Base-by-base conservation (phyloP, 2,329 filamentous ascomycete species). In the Colletotrichum spaethianum region DNA sequence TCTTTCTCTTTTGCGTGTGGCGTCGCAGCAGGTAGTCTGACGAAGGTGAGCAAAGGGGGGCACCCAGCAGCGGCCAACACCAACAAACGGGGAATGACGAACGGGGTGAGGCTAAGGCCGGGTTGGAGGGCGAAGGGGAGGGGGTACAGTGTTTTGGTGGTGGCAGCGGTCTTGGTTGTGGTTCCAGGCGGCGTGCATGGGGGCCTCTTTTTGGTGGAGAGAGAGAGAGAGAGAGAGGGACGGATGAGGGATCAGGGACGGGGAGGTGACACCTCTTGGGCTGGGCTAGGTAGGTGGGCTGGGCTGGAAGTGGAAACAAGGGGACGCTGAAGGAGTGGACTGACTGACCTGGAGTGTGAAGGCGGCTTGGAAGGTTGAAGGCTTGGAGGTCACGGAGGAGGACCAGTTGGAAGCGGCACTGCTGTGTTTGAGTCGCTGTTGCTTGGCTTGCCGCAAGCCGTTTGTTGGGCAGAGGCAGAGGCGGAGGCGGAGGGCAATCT, bases 81-180 rank as follows among this genome's bases (percentile, higher is more conserved):
- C 26, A 33, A 18, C 5, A 31, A 52, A 38, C 18, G 52, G 52
- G 52, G 69, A 59, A 48, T 57, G 64, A 53, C 42, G 64, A 72
- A 72, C 36, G 36, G 64, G 50, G 40, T 11, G 38, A 67, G 42
- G 40, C 42, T 59, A 70, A 57, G 46, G 65, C 44, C 57, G 46
- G 65, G 46, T 40, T 55, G 40, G 48, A 38, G 57, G 50, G 59
- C n/a, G n/a, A 23, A 40, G 23, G 38, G 36, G 18, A 16, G 18
- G 23, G 44, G 61, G 44, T 36, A 42, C n/a, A n/a, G n/a, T n/a
- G 14, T 28, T 28, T 42, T 59, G 50, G 59, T 56, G 50, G 50
- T 63, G 66, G 62, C 65, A 70, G 61, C 61, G 38, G 38, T 36
- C 16, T 14, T 59, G 36, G 55, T 28, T 23, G 55, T n/a, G 23